Evolutionary conservation across 2,329 filamentous ascomycete species (phyloP).

Genomic region (Phyllosticta citribraziliensis): DNA sequence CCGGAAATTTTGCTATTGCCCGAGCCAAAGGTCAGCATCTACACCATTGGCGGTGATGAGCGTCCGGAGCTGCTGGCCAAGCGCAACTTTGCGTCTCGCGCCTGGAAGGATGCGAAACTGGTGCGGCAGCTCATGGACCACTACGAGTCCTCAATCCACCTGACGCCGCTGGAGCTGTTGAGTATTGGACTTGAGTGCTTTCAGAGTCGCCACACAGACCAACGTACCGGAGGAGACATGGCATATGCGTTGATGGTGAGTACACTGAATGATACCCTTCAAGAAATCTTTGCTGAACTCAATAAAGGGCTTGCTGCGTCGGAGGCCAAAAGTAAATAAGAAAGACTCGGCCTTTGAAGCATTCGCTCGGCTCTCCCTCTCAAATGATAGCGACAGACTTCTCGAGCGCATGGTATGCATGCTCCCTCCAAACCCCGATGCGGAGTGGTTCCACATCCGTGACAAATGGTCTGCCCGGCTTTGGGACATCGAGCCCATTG

Average conservation of each 20-base stretch:
- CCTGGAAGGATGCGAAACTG: not conserved
- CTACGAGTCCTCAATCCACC: not conserved
- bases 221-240: not conserved
- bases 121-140: conserved; percentile 1
- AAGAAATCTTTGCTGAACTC: not conserved
- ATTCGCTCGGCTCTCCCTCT: conserved; percentile 1
- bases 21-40: not conserved
- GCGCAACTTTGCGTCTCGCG: conserved; percentile 6
- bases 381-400: conserved; percentile 2
- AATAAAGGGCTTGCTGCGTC: not conserved
- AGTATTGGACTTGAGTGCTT: conserved; percentile 3
- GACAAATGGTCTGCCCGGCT: conserved; percentile 35
- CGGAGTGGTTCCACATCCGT: conserved; percentile 32
- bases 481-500: conserved; percentile 36
- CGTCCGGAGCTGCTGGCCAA: not conserved
- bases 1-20: conserved; percentile 1
- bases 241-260: conserved; percentile 1
- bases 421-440: conserved; percentile 22
- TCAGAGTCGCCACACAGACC: not conserved
- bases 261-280: not conserved
- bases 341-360: not conserved
- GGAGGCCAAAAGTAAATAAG: not conserved
- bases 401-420: conserved; percentile 27
- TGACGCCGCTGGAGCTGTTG: not conserved
- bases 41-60: not conserved